Conservation (phyloP, 108 stramenopile species). For the Fragilaria crotonensis region DNA sequence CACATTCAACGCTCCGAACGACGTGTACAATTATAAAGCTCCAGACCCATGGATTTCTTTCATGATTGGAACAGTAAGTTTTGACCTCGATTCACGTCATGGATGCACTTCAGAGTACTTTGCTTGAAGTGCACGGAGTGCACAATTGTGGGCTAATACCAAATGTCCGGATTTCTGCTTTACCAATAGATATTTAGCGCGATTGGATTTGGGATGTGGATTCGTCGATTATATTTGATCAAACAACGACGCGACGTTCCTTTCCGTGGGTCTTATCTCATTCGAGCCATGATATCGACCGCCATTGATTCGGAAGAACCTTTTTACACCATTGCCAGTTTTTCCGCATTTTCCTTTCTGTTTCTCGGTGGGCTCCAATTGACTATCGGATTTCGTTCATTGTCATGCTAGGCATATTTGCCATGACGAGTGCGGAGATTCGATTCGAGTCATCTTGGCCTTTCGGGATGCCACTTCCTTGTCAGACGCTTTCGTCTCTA, state of each 20-base stretch:
- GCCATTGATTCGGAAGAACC: constrained; percentile 18
- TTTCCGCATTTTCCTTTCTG: constrained; percentile 6
- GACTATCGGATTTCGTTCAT: constrained; percentile 15
- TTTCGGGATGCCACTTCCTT: constrained; percentile 1
- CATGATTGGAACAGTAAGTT: constrained; percentile 19
- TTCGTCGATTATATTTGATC: no score
- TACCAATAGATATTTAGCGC: not conserved
- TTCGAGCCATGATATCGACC: constrained; percentile 12
- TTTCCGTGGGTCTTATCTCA: not conserved
- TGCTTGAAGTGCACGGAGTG: not conserved
- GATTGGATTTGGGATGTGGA: not conserved
- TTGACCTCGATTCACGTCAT: not conserved
- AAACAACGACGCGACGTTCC: constrained; percentile 2
- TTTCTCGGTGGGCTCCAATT: constrained; percentile 22
- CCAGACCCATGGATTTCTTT: constrained; percentile 10
- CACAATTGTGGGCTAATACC: not conserved
- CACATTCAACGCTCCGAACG: no score
- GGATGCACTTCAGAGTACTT: not conserved
- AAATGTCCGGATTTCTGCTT: not conserved
- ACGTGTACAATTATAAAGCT: constrained; percentile 10
- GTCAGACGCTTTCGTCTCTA: constrained; percentile 4
- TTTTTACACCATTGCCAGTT: constrained; percentile 11
- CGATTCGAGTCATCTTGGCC: constrained; percentile 12
- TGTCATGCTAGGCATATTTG: constrained; percentile 13
- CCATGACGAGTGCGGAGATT: constrained; percentile 5